Evolutionary conservation across 441 rosid genomes (phyloP), one percentile per base, ranked within the genome.

Genomic region (Erodium moschatum): DNA sequence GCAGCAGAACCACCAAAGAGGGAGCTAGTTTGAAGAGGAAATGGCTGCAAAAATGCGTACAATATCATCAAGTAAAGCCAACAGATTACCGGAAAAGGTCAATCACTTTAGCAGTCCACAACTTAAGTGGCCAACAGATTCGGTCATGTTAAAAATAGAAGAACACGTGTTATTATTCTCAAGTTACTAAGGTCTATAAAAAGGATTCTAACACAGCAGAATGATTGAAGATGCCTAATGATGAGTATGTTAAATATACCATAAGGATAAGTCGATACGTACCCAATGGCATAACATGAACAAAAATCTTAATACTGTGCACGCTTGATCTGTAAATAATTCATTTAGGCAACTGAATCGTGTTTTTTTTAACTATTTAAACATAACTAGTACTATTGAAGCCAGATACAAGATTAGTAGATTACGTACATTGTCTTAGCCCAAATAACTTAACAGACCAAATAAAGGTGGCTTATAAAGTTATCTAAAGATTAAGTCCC

Each of bases 21-120:
- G 38, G 96, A 75, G 82, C 80, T 81, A 31, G 85, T 79, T 86
- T 95, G 99, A 65, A 86, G 80, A 69, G 97, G 93, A 73, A 86
- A 95, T 40, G 98, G 99, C 99, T 95, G 89, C 69, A 79, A 65
- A 19, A 78, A 79, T 16, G 67, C 31, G 66, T 44, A 72, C 40
- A 27, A 16, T 10, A 64, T 58, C 71, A 54, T 54, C 46, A 69
- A 9, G 54, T 54, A 54, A 33, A 20, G n/a, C 40, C 42, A 31
- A 46, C 31, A 64, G 42, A 63, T 63, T 21, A n/a, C 18, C 38
- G 13, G 38, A 31, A 9, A 64, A 29, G n/a, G 44, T 29, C 31
- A 27, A 13, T 64, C 44, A 29, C n/a, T 64, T 21, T 27, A n/a
- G 9, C 18, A 12, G 20, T 64, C 2, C 29, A 61, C 65, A 29